Conservation (phyloP, 257 asterid species). For the Solanum commersonii region DNA sequence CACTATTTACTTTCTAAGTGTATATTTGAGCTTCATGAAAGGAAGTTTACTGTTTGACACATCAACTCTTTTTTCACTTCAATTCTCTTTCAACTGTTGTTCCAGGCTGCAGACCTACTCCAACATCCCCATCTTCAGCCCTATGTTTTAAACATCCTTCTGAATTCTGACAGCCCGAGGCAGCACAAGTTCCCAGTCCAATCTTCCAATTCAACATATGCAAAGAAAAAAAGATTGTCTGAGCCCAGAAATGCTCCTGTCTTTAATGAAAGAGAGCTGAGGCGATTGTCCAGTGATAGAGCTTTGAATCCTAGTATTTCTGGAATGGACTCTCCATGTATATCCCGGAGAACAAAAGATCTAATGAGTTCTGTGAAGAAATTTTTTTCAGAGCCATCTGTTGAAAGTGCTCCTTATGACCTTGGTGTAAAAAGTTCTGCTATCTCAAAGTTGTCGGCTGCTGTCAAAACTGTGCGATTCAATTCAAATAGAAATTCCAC, state of each 20-base stretch:
- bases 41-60: background rate
- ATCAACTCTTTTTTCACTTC: background rate
- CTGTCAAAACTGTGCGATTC: conserved; percentile 31
- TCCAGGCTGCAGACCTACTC: conserved; percentile 89
- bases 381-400: conserved; percentile 31
- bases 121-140: conserved; percentile 81
- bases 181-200: conserved; percentile 42
- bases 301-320: conserved; percentile 94
- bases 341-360: conserved; percentile 38
- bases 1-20: background rate
- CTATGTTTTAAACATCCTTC: conserved; percentile 46
- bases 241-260: conserved; percentile 28
- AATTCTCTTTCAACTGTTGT: background rate
- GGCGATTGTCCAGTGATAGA: conserved; percentile 73
- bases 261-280: conserved; percentile 29
- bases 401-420: conserved; percentile 35
- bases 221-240: conserved; percentile 42
- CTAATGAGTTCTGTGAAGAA: conserved; percentile 31
- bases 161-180: conserved; percentile 46
- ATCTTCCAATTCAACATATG: conserved; percentile 18
- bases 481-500: conserved; percentile 28
- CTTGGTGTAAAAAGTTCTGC: conserved; percentile 21
- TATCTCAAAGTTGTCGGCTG: conserved; percentile 25
- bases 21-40: background rate
- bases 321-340: conserved; percentile 51